Evolutionary conservation across 2,329 filamentous ascomycete species (phyloP).

Genomic region (Apiospora aurea): DNA sequence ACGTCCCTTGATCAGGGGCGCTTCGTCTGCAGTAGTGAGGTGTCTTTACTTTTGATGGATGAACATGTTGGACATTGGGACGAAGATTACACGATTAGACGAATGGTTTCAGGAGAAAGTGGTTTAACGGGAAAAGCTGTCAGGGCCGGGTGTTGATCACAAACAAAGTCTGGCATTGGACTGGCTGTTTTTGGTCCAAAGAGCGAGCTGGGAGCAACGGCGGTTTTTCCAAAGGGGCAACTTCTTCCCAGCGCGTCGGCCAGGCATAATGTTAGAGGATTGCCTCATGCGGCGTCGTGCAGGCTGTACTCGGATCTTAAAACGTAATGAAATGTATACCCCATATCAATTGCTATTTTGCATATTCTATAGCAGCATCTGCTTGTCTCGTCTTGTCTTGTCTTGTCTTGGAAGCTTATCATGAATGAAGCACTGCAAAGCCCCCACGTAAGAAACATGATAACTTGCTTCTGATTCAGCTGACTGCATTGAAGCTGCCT

Average conservation of each 20-base stretch:
- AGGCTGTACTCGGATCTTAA: slow-evolving; percentile 20
- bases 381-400: neutral
- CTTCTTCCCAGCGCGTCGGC: neutral
- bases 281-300: slow-evolving; percentile 20
- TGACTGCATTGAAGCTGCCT: neutral
- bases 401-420: neutral
- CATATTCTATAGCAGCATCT: too few species aligned
- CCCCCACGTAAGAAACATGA: neutral
- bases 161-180: neutral
- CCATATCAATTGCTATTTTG: slow-evolving; percentile 2
- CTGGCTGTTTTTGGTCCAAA: neutral
- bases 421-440: neutral
- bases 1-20: neutral
- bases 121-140: slow-evolving; percentile 4
- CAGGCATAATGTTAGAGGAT: slow-evolving; percentile 12
- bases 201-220: slow-evolving; percentile 3
- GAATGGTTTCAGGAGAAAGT: slow-evolving; percentile 17
- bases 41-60: slow-evolving; percentile 19
- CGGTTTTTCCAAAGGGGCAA: slow-evolving; percentile 3
- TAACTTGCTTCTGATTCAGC: neutral
- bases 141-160: neutral
- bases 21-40: neutral
- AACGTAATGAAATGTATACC: slow-evolving; percentile 22
- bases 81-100: slow-evolving; percentile 26
- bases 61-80: slow-evolving; percentile 24